These are phyloP conservation scores for Apiospora aurea DNA, from an alignment of 2,329 filamentous ascomycete species.

Conservation along the genomic window DNA sequence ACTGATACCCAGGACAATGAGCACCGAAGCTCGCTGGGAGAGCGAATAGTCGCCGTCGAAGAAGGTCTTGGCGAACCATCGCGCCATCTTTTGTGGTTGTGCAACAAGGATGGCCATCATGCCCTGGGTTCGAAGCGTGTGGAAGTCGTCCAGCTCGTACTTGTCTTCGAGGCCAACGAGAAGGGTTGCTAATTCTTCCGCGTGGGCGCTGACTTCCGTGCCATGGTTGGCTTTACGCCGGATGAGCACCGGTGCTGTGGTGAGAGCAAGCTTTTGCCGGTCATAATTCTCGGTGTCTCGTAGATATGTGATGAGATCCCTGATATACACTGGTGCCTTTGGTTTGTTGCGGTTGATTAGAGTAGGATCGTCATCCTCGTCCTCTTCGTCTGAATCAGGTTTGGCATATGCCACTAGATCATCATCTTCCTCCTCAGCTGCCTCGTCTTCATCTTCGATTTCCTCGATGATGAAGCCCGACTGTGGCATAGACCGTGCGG, in stretches of 20 bases:
- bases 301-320: slow-evolving; percentile 81
- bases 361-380: slow-evolving; percentile 93
- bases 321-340: slow-evolving; percentile 86
- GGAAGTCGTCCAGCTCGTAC: slow-evolving; percentile 80
- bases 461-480: slow-evolving; percentile 68
- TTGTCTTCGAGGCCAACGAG: slow-evolving; percentile 85
- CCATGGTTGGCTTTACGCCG: slow-evolving; percentile 89
- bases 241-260: slow-evolving; percentile 80
- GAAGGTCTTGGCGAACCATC: slow-evolving; percentile 83
- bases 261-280: slow-evolving; percentile 79
- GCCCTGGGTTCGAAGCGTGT: slow-evolving; percentile 76
- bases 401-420: slow-evolving; percentile 82
- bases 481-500: slow-evolving; percentile 43
- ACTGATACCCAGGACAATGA: slow-evolving; percentile 82
- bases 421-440: slow-evolving; percentile 64
- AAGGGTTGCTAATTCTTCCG: slow-evolving; percentile 78
- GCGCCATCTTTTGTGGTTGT: slow-evolving; percentile 78
- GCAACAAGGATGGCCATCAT: slow-evolving; percentile 84
- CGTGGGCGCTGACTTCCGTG: slow-evolving; percentile 84
- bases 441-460: slow-evolving; percentile 61
- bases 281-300: slow-evolving; percentile 86
- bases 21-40: slow-evolving; percentile 80
- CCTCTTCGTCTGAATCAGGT: slow-evolving; percentile 85
- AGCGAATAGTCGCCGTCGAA: slow-evolving; percentile 94
- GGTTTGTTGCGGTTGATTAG: slow-evolving; percentile 84